A percentile compares a stretch with the other conserved stretches of the same genome.
These are phyloP conservation scores for Mortierella antarctica DNA, from an alignment of 192 early-diverging fungal genomes.

Conservation along the genomic window DNA sequence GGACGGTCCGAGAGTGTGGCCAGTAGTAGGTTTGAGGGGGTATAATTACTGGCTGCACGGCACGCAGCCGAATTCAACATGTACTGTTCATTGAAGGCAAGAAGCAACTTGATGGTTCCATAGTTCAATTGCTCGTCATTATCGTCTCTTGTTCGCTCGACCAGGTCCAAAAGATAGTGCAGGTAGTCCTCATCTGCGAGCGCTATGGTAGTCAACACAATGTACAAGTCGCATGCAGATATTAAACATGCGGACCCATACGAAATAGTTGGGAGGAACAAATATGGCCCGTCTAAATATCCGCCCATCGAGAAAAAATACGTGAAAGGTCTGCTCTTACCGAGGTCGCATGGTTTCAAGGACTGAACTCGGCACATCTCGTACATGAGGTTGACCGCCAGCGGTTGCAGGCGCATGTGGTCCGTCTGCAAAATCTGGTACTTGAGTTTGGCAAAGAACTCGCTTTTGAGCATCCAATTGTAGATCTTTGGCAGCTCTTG, in stretches of 20 bases:
- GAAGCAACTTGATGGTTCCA: constrained; percentile 61
- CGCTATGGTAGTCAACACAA: constrained; percentile 37
- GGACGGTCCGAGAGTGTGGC: constrained; percentile 58
- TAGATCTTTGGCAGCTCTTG: constrained; percentile 57
- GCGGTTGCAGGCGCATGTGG: constrained; percentile 44
- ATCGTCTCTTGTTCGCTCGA: constrained; percentile 67
- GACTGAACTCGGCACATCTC: constrained; percentile 70
- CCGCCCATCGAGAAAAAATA: background rate
- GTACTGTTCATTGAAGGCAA: constrained; percentile 79
- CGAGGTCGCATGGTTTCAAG: constrained; percentile 61
- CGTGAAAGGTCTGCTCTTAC: constrained; percentile 51
- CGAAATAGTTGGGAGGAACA: background rate
- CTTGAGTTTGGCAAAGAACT: constrained; percentile 62
- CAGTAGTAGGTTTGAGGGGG: constrained; percentile 63
- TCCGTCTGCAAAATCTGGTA: constrained; percentile 52
- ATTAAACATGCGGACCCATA: too few relatives aligned
- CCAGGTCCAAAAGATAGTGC: constrained; percentile 64
- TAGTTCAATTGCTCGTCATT: constrained; percentile 67
- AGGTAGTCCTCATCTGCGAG: constrained; percentile 59
- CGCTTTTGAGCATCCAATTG: constrained; percentile 52
- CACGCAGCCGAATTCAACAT: constrained; percentile 59
- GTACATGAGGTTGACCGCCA: constrained; percentile 66
- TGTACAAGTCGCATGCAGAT: background rate
- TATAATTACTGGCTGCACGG: constrained; percentile 24
- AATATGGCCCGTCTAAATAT: background rate